phyloP scores from a whole-genome alignment of 2,329 filamentous ascomycete species.

The Cercospora canescens region DNA sequence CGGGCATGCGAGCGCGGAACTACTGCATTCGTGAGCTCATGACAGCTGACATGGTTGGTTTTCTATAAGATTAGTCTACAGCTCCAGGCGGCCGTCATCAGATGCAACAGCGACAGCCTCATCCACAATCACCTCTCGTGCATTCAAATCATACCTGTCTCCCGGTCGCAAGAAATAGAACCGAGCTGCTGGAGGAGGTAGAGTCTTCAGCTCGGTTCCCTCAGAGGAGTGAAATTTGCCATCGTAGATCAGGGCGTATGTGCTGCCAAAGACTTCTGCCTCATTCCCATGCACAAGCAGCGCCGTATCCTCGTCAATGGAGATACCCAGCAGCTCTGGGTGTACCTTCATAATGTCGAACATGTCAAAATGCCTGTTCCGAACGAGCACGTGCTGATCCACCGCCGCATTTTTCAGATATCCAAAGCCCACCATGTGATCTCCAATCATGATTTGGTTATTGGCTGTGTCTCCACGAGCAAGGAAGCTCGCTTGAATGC shows the following conservation, averaged over 20 bases:
- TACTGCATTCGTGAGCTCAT: background rate
- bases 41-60: background rate
- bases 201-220: slow-evolving; percentile 18
- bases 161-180: slow-evolving; percentile 25
- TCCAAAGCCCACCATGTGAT: slow-evolving; percentile 26
- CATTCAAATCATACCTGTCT: slow-evolving; percentile 24
- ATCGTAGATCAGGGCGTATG: slow-evolving; percentile 25
- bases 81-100: background rate
- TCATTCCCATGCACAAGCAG: slow-evolving; percentile 24
- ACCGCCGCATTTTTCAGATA: slow-evolving; percentile 25
- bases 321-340: slow-evolving; percentile 24
- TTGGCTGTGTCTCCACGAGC: slow-evolving; percentile 26
- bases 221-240: slow-evolving; percentile 25
- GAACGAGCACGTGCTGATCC: slow-evolving; percentile 27
- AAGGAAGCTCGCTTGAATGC: slow-evolving; percentile 25
- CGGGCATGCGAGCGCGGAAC: background rate
- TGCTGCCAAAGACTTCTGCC: slow-evolving; percentile 22
- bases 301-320: slow-evolving; percentile 26
- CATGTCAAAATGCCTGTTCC: slow-evolving; percentile 27
- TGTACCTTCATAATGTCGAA: slow-evolving; percentile 21
- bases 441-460: slow-evolving; percentile 26
- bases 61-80: background rate
- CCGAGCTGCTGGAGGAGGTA: slow-evolving; percentile 17
- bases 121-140: slow-evolving; percentile 18
- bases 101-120: background rate